Evolutionary conservation across 345 rosid species (phyloP).

Genomic region (Theobroma cacao): DNA sequence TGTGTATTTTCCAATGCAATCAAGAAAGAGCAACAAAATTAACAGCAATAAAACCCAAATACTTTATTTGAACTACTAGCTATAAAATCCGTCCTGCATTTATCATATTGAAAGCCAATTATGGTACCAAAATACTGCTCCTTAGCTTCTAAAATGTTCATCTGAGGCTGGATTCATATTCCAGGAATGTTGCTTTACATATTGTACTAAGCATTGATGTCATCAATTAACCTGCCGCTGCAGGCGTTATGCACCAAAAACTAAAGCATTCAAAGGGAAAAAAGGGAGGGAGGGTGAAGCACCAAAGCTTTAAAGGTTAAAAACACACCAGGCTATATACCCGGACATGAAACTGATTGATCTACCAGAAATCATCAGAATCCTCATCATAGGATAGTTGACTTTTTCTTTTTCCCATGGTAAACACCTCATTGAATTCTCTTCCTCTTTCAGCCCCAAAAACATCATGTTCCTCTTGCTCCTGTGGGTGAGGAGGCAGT

Average conservation of each 20-base stretch:
- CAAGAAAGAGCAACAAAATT: neutral
- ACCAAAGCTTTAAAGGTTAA: neutral
- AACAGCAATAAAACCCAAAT: neutral
- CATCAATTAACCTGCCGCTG: neutral
- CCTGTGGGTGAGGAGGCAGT: neutral
- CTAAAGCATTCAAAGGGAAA: neutral
- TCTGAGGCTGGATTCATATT: neutral
- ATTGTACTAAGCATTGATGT: neutral
- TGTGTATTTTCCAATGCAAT: neutral
- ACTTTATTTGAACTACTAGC: neutral
- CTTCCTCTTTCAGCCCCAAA: neutral
- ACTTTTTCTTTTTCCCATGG: neutral
- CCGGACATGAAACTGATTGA: neutral
- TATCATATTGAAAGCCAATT: neutral
- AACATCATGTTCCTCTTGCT: slow-evolving; percentile 2
- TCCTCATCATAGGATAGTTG: neutral
- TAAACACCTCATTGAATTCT: slow-evolving; percentile 7
- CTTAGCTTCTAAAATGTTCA: neutral
- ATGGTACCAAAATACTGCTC: neutral
- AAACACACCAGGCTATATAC: neutral
- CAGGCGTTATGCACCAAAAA: neutral
- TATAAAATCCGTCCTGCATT: neutral
- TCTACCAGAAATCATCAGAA: slow-evolving; percentile 17
- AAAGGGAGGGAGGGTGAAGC: neutral
- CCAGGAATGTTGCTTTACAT: neutral